Percentiles rank a stretch among this genome's conserved stretches.
Conservation (phyloP, 1,284 basidiomycete genomes). For the Lentinus polychrous region DNA sequence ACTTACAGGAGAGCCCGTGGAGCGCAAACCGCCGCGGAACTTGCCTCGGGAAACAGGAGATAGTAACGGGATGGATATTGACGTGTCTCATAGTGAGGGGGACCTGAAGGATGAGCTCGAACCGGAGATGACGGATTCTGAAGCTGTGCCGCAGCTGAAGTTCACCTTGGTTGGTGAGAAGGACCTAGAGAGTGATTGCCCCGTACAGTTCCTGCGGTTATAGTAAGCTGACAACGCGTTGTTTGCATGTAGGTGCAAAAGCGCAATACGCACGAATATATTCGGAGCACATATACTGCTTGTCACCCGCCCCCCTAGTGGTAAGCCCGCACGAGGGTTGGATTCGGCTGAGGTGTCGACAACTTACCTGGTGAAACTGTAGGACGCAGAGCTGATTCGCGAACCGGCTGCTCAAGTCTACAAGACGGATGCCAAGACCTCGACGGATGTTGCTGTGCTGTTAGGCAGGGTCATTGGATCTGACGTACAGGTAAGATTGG, state of each 20-base stretch:
- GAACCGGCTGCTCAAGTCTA: conserved; percentile 41
- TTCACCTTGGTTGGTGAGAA: conserved; percentile 50
- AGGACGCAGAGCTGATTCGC: conserved; percentile 60
- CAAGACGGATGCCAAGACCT: conserved; percentile 40
- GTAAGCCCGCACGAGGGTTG: conserved; percentile 37
- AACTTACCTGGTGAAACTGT: neutral
- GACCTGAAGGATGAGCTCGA: conserved; percentile 1
- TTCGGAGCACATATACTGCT: conserved; percentile 57
- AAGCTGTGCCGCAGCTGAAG: conserved; percentile 37
- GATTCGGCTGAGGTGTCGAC: neutral
- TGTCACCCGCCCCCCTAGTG: conserved; percentile 52
- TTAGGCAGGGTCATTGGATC: conserved; percentile 45
- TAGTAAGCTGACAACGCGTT: neutral
- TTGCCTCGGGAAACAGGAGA: conserved; percentile 10
- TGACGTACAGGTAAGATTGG: conserved; percentile 40
- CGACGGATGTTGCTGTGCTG: conserved; percentile 31
- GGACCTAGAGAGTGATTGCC: conserved; percentile 51
- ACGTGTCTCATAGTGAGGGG: conserved; percentile 18
- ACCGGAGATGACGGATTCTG: conserved; percentile 13
- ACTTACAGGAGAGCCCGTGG: conserved; percentile 43
- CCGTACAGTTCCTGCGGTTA: conserved; percentile 1
- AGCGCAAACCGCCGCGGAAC: neutral
- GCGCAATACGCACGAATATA: conserved; percentile 40
- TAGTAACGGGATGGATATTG: conserved; percentile 38
- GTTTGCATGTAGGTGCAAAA: conserved; percentile 36